Evolutionary conservation across 2,329 filamentous ascomycete genomes (phyloP), one percentile per base, ranked within the genome.

Genomic region (Proliferodiscus dingleyae): DNA sequence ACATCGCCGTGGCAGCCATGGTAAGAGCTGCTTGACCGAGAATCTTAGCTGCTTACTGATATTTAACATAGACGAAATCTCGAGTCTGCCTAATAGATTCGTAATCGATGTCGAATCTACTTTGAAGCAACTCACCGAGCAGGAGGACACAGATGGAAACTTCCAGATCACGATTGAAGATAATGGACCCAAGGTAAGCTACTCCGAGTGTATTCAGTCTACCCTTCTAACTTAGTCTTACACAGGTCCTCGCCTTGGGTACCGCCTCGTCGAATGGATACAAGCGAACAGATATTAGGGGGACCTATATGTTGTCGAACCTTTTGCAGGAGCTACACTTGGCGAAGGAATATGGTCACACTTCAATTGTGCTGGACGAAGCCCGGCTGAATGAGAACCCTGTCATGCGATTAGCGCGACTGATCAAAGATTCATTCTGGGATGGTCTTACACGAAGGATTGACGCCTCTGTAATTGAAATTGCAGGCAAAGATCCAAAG

Each of bases 131-230:
- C 74, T 98, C 36, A 75, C 89, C 51, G 80, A 81, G 29, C 85
- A 91, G 55, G 93, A 98, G 66, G 93, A 98, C 62, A 94, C 90
- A 23, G 90, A 98, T 67, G 75, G 80, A 46, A 96, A 98, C 67
- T 87, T 89, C 75, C 90, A 97, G 67, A 98, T 98, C 65, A 98
- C 93, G 23, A 95, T 97, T 59, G 93, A 97, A 63, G 93, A 98
- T 68, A 78, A 80, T 53, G 93, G 93, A 0, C 91, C 93, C 40
- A 98, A 97, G 77, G 87, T 85, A 65, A 53, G 62, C 22, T 10
- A 13, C 21, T 10, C 15, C 22, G 24, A 21, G 11, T n/a, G 1
- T 13, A 16, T 21, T 6, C 18, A 5, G n/a, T 9, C 22, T 21
- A 36, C 4, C 11, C 13, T 32, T 34, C 38, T 52, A 19, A 49